Base-by-base conservation (phyloP, 2,329 filamentous ascomycete genomes). In the Trichoderma aggressivum region DNA sequence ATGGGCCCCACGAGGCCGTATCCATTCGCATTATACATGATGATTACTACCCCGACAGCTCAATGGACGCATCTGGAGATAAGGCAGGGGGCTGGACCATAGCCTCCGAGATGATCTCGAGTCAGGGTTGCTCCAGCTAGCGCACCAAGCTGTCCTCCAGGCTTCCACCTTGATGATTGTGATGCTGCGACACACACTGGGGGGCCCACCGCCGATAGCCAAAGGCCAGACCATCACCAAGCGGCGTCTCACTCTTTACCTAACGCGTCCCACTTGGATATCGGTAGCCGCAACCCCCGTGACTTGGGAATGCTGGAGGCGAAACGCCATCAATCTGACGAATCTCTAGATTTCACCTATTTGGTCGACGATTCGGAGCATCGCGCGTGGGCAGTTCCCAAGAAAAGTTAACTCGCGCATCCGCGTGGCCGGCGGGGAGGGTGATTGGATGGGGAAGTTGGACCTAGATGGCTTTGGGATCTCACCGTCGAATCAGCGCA, bases 1-100 rank as follows among this genome's bases (percentile, higher is more conserved):
- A 59, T 59, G 55, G 64, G 47, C 30, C 64, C 34, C 36, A 16
- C 36, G 64, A 43, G 36, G 7, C 55, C 56, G 53, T 26, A 47
- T 59, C 64, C 53, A 67, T 67, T 67, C 36, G 53, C 64, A 67
- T 59, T 47, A 53, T 68, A 36, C 56, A 60, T 53, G 55, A 21
- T 12, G 55, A 60, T 61, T 68, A 53, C 56, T 34, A 60, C 65
- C 43, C 32, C n/a, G 56, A 32, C 65, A 60, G 65, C 14, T 67
- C 53, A 47, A 43, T 58, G 47, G 21, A 53, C 53, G 34, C 24
- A 68, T 60, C 39, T 60, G 6, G 28, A 58, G 65, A 68, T 68
- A 68, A 68, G 55, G n/a, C 56, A 34, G 65, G 65, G 65, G n/a
- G 65, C 65, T 60, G 65, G 65, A 60, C 65, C 55, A 32, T 16